Conservation (phyloP, 2,329 filamentous ascomycete species). For the Achaetomium macrosporum region DNA sequence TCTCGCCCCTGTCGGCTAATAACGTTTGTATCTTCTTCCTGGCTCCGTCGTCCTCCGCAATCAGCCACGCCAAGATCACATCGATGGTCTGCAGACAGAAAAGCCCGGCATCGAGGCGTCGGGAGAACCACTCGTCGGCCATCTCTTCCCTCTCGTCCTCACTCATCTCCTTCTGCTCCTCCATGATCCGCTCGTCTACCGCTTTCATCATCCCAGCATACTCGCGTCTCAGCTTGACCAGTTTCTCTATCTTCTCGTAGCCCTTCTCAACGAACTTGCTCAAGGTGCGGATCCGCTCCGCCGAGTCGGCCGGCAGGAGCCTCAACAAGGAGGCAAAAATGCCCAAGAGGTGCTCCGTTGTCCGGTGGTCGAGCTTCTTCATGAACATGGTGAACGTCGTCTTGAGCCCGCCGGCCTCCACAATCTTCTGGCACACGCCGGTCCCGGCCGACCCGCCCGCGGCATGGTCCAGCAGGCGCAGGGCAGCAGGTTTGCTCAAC, state of each 20-base stretch:
- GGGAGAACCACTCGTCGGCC: constrained; percentile 67
- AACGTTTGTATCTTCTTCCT: constrained; percentile 56
- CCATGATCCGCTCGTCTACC: constrained; percentile 58
- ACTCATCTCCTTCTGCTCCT: constrained; percentile 39
- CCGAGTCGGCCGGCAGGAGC: constrained; percentile 68
- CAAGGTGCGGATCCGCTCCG: constrained; percentile 72
- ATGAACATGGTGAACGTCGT: constrained; percentile 81
- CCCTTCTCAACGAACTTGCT: constrained; percentile 96
- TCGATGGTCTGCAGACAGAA: constrained; percentile 81
- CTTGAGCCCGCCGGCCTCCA: constrained; percentile 81
- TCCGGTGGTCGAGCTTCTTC: constrained; percentile 66
- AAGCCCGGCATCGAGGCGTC: constrained; percentile 75
- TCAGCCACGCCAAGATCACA: constrained; percentile 80
- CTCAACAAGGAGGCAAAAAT: constrained; percentile 81
- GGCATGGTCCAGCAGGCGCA: constrained; percentile 82
- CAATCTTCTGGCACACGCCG: constrained; percentile 68
- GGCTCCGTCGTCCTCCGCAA: constrained; percentile 80
- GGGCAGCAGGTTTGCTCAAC: constrained; percentile 68
- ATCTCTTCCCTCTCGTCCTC: constrained; percentile 53
- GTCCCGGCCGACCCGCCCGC: constrained; percentile 46
- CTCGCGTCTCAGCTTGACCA: constrained; percentile 65
- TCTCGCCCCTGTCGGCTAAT: constrained; percentile 63
- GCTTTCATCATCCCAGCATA: constrained; percentile 58
- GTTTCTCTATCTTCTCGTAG: constrained; percentile 73
- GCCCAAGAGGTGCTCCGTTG: constrained; percentile 73